Base-by-base conservation (phyloP, 1,139 yeast species). In the Petasospora fabianii region DNA sequence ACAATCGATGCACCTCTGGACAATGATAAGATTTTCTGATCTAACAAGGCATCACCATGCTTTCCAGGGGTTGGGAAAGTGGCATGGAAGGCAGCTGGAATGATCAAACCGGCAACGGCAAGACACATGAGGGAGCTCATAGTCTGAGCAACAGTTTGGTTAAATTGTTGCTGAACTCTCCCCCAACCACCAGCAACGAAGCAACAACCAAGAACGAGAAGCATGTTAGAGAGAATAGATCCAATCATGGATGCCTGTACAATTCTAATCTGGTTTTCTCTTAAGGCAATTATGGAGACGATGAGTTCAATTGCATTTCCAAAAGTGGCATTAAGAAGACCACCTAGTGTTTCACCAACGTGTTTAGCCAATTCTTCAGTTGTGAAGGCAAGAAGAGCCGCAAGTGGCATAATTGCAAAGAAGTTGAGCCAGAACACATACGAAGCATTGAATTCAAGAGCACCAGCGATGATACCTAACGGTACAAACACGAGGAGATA, bases 231-330 rank as follows among this genome's bases (percentile, higher is more conserved):
- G 43, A 92, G 71, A 47, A 92, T 84, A 40, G 95, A 84, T 24
- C 98, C 98, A 45, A 92, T 73, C 97, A 92, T 92, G 24, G 95
- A 84, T 3, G 97, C 96, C 64, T 92, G 96, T 30, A 94, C 98
- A 55, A 92, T 90, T 50, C 96, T 75, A 38, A 92, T 79, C 64
- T 92, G 96, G 51, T 88, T 87, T 32, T 84, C 83, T 51, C 67
- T 71, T 55, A 94, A 71, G 2, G 98, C 98, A 53, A 92, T 87
- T 24, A 92, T 69, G 2, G 96, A 87, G 34, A 92, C 97, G 61
- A 92, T 92, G 50, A 94, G 77, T 65, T 92, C 98, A 21, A 67
- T 86, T 7, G 96, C 97, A 62, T 92, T 92, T 44, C 98, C 98
- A 60, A 92, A 85, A 9, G 97, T 90, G 3, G 97, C 97, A 65